These are phyloP conservation scores for Cylindrotheca closterium DNA, from an alignment of 108 stramenopile genomes.

Conservation along the genomic window DNA sequence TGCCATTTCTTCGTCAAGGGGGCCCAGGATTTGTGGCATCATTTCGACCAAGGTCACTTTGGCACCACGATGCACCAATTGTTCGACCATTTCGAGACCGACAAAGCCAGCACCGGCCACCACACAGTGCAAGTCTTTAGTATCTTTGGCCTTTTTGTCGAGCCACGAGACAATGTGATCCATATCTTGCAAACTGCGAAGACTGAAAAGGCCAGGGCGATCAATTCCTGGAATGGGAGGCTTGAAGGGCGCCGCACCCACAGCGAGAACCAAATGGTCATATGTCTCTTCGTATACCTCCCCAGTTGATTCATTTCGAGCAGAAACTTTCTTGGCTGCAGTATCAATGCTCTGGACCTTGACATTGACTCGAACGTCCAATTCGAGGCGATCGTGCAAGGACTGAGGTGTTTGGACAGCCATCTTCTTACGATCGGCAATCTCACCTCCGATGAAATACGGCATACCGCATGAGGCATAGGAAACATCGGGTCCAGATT, in stretches of 20 bases:
- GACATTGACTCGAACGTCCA: constrained; percentile 64
- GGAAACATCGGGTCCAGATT: constrained; percentile 61
- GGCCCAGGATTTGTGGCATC: constrained; percentile 62
- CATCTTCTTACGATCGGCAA: constrained; percentile 59
- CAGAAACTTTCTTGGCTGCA: constrained; percentile 36
- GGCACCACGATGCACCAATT: constrained; percentile 51
- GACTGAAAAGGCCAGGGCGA: constrained; percentile 51
- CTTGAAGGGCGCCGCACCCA: constrained; percentile 65
- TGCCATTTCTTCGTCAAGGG: constrained; percentile 70
- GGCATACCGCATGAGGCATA: constrained; percentile 78
- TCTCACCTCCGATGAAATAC: constrained; percentile 70
- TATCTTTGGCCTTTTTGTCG: constrained; percentile 23
- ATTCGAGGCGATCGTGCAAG: constrained; percentile 47
- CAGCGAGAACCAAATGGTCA: constrained; percentile 64
- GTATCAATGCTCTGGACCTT: constrained; percentile 51
- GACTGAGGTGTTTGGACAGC: constrained; percentile 67
- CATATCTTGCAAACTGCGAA: constrained; percentile 75
- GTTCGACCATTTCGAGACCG: constrained; percentile 77
- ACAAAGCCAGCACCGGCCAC: constrained; percentile 77
- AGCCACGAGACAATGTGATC: constrained; percentile 58
- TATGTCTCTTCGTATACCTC: constrained; percentile 31
- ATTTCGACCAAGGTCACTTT: constrained; percentile 68
- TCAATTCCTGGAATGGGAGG: constrained; percentile 73
- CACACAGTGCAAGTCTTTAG: constrained; percentile 49
- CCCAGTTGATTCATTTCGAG: constrained; percentile 28